Conservation (phyloP, 169 alveolate genomes). For the Eimeria maxima region DNA sequence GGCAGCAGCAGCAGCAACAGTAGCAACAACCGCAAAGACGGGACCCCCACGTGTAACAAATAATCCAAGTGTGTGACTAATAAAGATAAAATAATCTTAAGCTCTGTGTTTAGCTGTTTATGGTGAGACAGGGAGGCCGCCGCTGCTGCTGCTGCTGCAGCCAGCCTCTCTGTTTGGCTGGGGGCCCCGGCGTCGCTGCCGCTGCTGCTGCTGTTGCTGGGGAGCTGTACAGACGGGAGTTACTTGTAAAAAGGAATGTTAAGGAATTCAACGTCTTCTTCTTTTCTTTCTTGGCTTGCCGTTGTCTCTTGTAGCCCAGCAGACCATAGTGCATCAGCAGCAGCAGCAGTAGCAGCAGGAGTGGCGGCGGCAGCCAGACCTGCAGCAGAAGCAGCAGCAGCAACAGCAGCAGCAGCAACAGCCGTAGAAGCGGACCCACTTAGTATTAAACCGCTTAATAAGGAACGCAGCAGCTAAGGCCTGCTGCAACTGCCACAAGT, state of each 20-base stretch:
- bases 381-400: neutral
- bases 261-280: neutral
- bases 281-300: neutral
- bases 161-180: neutral
- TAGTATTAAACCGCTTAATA: neutral
- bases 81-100: no score
- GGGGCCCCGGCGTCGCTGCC: neutral
- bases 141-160: no score
- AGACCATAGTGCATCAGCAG: neutral
- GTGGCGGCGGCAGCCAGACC: conserved; percentile 12
- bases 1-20: no score
- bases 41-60: no score
- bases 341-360: conserved; percentile 28
- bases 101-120: neutral
- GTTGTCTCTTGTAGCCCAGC: neutral
- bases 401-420: conserved; percentile 43
- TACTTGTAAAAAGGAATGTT: neutral
- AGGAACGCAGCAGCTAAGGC: neutral
- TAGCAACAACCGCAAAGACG: no score
- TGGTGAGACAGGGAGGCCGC: neutral
- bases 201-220: neutral
- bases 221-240: no score
- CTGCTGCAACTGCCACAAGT: conserved; percentile 27
- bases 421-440: conserved; percentile 15
- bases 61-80: no score